Percentiles rank a stretch among this genome's conserved stretches.
Evolutionary conservation across 371 early-diverging fungal species (phyloP).

Genomic region (Syncephalastrum monosporum): DNA sequence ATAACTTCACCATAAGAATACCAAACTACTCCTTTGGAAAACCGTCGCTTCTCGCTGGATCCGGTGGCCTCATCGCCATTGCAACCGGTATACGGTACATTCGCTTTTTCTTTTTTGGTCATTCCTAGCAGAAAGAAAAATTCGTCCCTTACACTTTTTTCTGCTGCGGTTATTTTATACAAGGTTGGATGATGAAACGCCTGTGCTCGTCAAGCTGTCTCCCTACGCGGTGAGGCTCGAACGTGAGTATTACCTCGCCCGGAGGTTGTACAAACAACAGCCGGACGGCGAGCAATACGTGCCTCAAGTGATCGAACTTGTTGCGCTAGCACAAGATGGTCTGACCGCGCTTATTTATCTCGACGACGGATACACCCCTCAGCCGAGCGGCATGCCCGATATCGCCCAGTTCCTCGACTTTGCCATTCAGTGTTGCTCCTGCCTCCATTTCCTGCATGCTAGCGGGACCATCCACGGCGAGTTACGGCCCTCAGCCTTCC

Average conservation of each 20-base stretch:
- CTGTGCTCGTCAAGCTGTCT: slow-evolving; percentile 40
- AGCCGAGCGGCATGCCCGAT: slow-evolving; percentile 4
- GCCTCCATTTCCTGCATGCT: slow-evolving; percentile 42
- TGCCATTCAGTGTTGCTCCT: slow-evolving; percentile 37
- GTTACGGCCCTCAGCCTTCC: slow-evolving; percentile 35
- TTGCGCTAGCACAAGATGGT: slow-evolving; percentile 36
- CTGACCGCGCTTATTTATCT: slow-evolving; percentile 34
- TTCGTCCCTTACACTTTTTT: not conserved
- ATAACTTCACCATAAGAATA: slow-evolving; percentile 29
- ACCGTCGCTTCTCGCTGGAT: slow-evolving; percentile 32
- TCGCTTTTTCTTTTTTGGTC: not conserved
- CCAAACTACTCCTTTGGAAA: slow-evolving; percentile 41
- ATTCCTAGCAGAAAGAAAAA: not conserved
- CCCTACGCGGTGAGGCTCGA: slow-evolving; percentile 39
- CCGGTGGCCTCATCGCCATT: slow-evolving; percentile 37
- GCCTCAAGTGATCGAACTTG: slow-evolving; percentile 31
- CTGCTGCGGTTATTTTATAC: not conserved
- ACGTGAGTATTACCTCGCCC: slow-evolving; percentile 41
- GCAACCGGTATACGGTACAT: slow-evolving; percentile 36
- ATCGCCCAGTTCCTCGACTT: slow-evolving; percentile 29
- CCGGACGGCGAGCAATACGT: slow-evolving; percentile 33
- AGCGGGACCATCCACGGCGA: slow-evolving; percentile 45
- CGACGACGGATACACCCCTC: slow-evolving; percentile 13
- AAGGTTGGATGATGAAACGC: slow-evolving; percentile 26
- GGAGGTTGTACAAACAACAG: slow-evolving; percentile 25